Percentiles rank a stretch among this genome's conserved stretches.
phyloP scores from a whole-genome alignment of 768 basidiomycete genomes.

The Macrolepiota albuminosa region DNA sequence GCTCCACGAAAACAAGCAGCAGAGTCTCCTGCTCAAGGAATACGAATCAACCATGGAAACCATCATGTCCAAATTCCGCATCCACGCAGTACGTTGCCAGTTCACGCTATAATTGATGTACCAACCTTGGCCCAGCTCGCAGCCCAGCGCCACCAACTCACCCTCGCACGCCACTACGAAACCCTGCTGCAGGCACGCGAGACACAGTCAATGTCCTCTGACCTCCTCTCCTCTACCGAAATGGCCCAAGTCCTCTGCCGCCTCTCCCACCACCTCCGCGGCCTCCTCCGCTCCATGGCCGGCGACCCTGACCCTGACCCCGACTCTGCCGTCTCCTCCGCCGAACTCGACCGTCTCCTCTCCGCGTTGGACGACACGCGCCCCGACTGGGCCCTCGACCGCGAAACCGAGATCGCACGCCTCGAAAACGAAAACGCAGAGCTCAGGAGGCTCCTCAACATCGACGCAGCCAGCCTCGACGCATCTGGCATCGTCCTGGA shows the following conservation, averaged over 20 bases:
- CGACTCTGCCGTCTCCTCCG: conserved; percentile 26
- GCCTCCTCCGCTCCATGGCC: conserved; percentile 62
- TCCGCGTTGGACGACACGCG: conserved; percentile 35
- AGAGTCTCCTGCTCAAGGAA: conserved; percentile 84
- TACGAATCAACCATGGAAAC: conserved; percentile 94
- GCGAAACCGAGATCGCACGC: conserved; percentile 82
- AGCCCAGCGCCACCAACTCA: conserved; percentile 87
- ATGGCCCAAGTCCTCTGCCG: conserved; percentile 65
- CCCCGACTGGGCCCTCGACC: conserved; percentile 79
- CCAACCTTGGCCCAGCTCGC: conserved; percentile 51
- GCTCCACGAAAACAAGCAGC: conserved; percentile 92
- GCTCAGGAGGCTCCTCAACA: conserved; percentile 69
- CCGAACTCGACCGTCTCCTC: conserved; percentile 38
- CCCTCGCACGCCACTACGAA: conserved; percentile 88
- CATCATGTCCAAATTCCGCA: conserved; percentile 94
- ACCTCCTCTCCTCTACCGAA: conserved; percentile 55
- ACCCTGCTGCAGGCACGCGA: conserved; percentile 66
- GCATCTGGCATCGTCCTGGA: conserved; percentile 52
- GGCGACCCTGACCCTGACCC: conserved; percentile 49
- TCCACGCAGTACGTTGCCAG: conserved; percentile 60
- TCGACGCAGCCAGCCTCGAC: conserved; percentile 54
- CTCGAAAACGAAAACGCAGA: conserved; percentile 81
- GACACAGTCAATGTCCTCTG: conserved; percentile 46
- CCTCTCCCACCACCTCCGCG: conserved; percentile 65
- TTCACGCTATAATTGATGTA: conserved; percentile 36